Evolutionary conservation across 164 flowering plant species (phyloP).

Genomic region (Malania oleifera): DNA sequence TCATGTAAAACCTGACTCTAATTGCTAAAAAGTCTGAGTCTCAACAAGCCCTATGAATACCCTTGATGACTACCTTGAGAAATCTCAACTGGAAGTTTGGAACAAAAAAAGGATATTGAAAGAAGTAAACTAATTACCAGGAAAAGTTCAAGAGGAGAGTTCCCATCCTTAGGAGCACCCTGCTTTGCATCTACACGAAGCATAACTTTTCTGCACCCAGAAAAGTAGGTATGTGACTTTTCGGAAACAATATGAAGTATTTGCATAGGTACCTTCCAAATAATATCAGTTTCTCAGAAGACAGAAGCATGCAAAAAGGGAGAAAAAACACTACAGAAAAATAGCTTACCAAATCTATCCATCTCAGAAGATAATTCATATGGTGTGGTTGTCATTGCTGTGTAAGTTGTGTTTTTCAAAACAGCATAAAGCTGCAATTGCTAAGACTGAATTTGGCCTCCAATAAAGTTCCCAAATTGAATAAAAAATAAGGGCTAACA

Average conservation of each 20-base stretch:
- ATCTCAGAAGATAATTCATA: background rate
- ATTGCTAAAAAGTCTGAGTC: too few relatives aligned
- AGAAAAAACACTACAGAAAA: too few relatives aligned
- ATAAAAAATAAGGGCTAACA: too few relatives aligned
- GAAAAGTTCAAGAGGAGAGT: conserved; percentile 84
- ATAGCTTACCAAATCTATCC: background rate
- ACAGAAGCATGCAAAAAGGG: background rate
- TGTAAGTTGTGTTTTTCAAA: too few relatives aligned
- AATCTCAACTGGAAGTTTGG: too few relatives aligned
- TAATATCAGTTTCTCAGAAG: background rate
- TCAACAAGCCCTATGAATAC: too few relatives aligned
- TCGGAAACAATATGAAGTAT: background rate
- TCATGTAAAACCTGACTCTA: too few relatives aligned
- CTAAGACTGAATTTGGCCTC: too few relatives aligned
- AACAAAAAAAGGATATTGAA: background rate
- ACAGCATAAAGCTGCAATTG: too few relatives aligned
- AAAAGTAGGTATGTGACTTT: conserved; percentile 7
- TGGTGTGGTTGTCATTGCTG: too few relatives aligned
- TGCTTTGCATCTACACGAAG: conserved; percentile 95
- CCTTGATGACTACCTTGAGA: too few relatives aligned
- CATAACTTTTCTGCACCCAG: conserved; percentile 83
- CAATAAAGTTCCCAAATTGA: too few relatives aligned
- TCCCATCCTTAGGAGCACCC: conserved; percentile 95
- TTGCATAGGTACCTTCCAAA: background rate
- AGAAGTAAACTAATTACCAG: conserved; percentile 43